These are phyloP conservation scores for Stenocarpella maydis DNA, from an alignment of 2,329 filamentous ascomycete species.

Conservation along the genomic window DNA sequence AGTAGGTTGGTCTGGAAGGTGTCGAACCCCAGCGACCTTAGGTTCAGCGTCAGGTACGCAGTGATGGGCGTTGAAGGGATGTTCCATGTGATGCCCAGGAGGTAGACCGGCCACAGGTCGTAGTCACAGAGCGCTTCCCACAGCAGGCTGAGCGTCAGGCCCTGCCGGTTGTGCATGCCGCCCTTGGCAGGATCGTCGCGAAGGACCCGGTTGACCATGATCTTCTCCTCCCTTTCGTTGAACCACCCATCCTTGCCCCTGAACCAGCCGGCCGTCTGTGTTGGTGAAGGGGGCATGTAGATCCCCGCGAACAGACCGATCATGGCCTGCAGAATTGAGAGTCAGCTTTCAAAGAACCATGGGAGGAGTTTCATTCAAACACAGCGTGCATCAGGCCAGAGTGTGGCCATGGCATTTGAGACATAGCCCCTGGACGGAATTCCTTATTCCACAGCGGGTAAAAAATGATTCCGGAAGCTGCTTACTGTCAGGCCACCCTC, in stretches of 20 bases:
- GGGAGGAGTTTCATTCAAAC: no score
- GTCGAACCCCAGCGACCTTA: slow-evolving; percentile 34
- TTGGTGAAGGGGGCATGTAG: slow-evolving; percentile 63
- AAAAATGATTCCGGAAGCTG: no score
- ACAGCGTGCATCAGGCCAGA: no score
- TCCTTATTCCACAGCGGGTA: no score
- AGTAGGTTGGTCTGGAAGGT: slow-evolving; percentile 39
- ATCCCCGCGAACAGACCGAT: slow-evolving; percentile 52
- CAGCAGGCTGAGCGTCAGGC: slow-evolving; percentile 32
- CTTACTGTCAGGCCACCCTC: slow-evolving; percentile 41
- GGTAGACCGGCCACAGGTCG: slow-evolving; percentile 37
- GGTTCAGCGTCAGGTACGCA: slow-evolving; percentile 35
- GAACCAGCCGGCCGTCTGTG: slow-evolving; percentile 64
- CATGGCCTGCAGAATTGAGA: no score
- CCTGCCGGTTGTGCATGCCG: slow-evolving; percentile 42
- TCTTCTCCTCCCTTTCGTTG: slow-evolving; percentile 66
- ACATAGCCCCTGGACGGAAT: no score
- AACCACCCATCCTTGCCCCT: slow-evolving; percentile 67
- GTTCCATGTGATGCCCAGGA: slow-evolving; percentile 48
- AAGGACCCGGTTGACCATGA: slow-evolving; percentile 66
- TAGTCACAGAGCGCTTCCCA: slow-evolving; percentile 37
- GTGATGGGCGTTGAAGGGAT: slow-evolving; percentile 43
- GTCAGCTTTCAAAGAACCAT: no score
- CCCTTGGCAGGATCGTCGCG: slow-evolving; percentile 40
- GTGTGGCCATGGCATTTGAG: no score